Base-by-base conservation (phyloP, 78 protist genomes). In the Trichosphaerium sp. region DNA sequence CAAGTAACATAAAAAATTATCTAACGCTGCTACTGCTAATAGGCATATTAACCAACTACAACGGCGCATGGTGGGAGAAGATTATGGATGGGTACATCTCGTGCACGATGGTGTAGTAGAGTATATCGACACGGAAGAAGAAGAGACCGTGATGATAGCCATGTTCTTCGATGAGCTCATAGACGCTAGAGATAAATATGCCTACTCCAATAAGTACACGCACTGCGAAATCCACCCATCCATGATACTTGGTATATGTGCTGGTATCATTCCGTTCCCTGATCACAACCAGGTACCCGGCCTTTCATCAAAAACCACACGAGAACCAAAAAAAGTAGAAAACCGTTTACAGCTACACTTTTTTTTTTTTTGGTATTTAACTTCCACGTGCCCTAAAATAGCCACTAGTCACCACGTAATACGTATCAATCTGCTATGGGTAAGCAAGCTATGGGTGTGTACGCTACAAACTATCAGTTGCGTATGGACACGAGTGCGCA, bases 401-500 rank as follows among this genome's bases (percentile, higher is more conserved):
- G n/a, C n/a, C n/a, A n/a, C n/a, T n/a, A n/a, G n/a, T 80, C 94
- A 10, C 99, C 99, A 40, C 95, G 99, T 23, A 98, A 98, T 85
- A 89, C 96, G 56, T 98, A 98, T 85, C 99, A 98, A 74, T 77
- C 93, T 10, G 99, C 99, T 60, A 98, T 98, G 99, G 99, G 99
- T 64, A 98, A 98, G 84, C 99, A 98, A 79, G 94, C 97, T 60
- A 88, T 89, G 94, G 97, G 99, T 23, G 82, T 96, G 44, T 93
- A 94, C 66, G 86, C 78, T 66, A 81, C 94, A 61, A 91, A 94
- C 87, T 97, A 85, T 91, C 92, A 83, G 40, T 8, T 82, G 21
- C 89, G 99, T 52, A 85, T 94, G 91, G 99, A 98, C 86, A 94
- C 99, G 18, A 31, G 86, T 59, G 94, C 97, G 0, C 91, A 98